Conservation (phyloP, 2,329 filamentous ascomycete genomes). For the Penicillium expansum region DNA sequence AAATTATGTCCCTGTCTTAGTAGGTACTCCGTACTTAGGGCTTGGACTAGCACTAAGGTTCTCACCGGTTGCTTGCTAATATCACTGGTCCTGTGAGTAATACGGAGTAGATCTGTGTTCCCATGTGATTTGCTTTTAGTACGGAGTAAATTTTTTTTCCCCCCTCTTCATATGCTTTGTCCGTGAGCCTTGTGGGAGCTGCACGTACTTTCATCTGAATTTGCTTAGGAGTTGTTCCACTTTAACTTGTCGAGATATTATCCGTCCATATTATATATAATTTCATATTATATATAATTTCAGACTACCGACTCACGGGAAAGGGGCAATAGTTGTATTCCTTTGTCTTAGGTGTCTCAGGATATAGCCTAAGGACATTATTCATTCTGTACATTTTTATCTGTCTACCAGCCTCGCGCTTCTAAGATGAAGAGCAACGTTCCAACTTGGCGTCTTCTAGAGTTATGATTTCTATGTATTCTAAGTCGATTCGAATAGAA, state of each 20-base stretch:
- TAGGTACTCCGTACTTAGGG: not conserved
- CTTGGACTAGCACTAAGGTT: constrained; percentile 9
- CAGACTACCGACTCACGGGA: not conserved
- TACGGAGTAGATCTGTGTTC: not conserved
- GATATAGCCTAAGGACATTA: not conserved
- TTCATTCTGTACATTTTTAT: not conserved
- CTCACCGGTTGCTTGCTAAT: constrained; percentile 1
- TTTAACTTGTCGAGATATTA: not conserved
- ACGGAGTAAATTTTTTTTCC: not conserved
- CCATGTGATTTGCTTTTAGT: not conserved
- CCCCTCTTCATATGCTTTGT: not conserved
- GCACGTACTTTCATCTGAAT: not conserved
- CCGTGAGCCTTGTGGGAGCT: not conserved
- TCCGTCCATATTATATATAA: not conserved
- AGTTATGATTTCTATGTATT: not conserved
- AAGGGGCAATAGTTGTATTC: not conserved
- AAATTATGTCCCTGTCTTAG: not conserved
- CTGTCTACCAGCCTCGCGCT: not conserved
- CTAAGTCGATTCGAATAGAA: not conserved
- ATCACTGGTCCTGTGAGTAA: not conserved
- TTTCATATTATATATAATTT: not conserved
- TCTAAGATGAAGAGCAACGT: not conserved
- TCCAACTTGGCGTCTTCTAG: not conserved
- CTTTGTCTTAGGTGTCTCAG: not conserved
- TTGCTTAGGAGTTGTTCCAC: not conserved